Percentiles rank a stretch among this genome's conserved stretches.
Conservation (phyloP, 2,329 filamentous ascomycete genomes). For the Penicillium sp. region DNA sequence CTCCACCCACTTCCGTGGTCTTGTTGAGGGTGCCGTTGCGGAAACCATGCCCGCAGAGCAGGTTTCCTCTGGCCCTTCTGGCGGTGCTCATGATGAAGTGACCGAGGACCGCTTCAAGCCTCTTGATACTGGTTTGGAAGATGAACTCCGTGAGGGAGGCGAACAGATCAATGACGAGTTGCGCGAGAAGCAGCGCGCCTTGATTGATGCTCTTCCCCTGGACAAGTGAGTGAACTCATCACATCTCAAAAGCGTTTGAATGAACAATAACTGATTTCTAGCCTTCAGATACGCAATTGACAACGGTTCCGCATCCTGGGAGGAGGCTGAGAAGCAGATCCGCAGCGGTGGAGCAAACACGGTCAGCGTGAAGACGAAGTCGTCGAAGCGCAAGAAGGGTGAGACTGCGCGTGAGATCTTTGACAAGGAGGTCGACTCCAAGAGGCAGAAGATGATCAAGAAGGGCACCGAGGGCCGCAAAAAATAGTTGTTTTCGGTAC, state of each 20-base stretch:
- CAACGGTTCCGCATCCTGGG: conserved; percentile 50
- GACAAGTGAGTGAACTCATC: conserved; percentile 62
- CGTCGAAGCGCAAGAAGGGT: conserved; percentile 69
- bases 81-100: conserved; percentile 58
- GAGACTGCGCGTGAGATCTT: conserved; percentile 50
- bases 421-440: conserved; percentile 42
- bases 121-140: conserved; percentile 65
- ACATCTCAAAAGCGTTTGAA: conserved; percentile 10
- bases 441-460: conserved; percentile 44
- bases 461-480: conserved; percentile 41
- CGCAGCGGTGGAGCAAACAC: conserved; percentile 49
- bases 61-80: conserved; percentile 41
- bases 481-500: conserved; percentile 24
- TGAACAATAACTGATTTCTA: conserved; percentile 41
- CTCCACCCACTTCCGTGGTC: conserved; percentile 66
- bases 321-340: conserved; percentile 70
- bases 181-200: conserved; percentile 72
- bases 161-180: conserved; percentile 68
- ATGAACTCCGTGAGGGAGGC: conserved; percentile 79
- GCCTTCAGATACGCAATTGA: conserved; percentile 44
- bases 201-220: conserved; percentile 86
- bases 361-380: conserved; percentile 68
- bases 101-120: conserved; percentile 64
- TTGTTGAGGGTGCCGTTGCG: conserved; percentile 70
- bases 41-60: conserved; percentile 59